Base-by-base conservation (phyloP, 257 asterid genomes). In the Handroanthus guayacan region DNA sequence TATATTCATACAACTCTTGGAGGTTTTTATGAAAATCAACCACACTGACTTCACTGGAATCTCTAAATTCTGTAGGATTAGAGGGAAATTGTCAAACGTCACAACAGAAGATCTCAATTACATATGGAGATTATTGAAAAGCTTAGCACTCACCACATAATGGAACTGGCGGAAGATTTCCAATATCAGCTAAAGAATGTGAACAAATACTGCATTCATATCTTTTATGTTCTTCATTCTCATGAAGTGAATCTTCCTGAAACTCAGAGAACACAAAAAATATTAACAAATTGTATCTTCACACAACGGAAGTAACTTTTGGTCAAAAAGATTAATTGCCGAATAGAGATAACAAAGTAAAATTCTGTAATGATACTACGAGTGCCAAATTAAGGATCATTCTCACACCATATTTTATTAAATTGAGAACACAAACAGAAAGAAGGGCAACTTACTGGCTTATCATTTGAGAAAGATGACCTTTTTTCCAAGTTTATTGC, bases 91-190 rank as follows among this genome's bases (percentile, higher is more conserved):
- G 17, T 67, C 20, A 81, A 71, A 65, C 14, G n/a, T 50, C 16
- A 25, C 5, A 48, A 9, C 31, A 45, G 20, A 38, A 54, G 54
- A 17, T 45, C 55, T 38, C 55, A 6, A 47, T 6, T 12, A 16
- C 62, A n/a, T 17, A 48, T 17, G 55, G 34, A 63, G 62, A 14
- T 39, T 34, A 62, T 11, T 9, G n/a, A 67, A 66, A 1, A 43
- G 11, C 45, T 67, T 47, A 11, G 75, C 58, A 77, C 86, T 83
- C 55, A 91, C 97, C 86, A 56, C 80, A 70, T 62, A 82, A 66
- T 47, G 92, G 95, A 16, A 82, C 86, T 17, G 89, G 83, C 25
- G 91, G 92, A 76, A 87, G 82, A 63, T 77, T 57, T 72, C 81
- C 75, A 76, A 48, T 79, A 78, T 82, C 82, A 60, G 56, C 67